phyloP scores from a whole-genome alignment of 352 stramenopile genomes.

The Globisporangium cylindrosporum region DNA sequence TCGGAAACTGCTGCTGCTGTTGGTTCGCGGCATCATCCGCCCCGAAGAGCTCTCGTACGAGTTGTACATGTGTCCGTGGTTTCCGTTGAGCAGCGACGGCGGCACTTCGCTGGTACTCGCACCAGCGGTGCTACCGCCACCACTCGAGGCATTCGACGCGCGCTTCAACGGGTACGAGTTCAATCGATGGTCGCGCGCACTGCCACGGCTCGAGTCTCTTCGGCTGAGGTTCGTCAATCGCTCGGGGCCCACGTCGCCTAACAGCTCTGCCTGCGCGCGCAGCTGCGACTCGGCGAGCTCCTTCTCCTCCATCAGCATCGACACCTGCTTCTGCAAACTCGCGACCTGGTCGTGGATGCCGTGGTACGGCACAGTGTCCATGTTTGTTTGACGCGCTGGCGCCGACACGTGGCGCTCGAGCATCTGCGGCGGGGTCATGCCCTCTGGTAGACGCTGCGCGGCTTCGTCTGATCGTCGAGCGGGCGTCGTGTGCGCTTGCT shows the following conservation, averaged over 20 bases:
- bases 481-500: constrained; percentile 7
- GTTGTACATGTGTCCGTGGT: constrained; percentile 34
- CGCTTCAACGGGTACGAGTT: constrained; percentile 66
- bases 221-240: constrained; percentile 34
- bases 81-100: constrained; percentile 17
- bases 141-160: constrained; percentile 18
- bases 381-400: constrained; percentile 40
- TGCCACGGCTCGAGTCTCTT: constrained; percentile 13
- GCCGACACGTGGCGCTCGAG: constrained; percentile 78
- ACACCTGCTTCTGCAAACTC: constrained; percentile 82
- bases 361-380: constrained; percentile 25
- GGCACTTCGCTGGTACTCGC: constrained; percentile 23
- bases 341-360: constrained; percentile 79
- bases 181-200: constrained; percentile 49
- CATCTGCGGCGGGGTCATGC: constrained; percentile 21
- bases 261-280: constrained; percentile 63
- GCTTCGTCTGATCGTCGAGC: constrained; percentile 59
- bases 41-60: constrained; percentile 23
- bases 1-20: constrained; percentile 40
- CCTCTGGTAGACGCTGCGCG: constrained; percentile 11
- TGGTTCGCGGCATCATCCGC: constrained; percentile 25
- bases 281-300: constrained; percentile 75
- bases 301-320: constrained; percentile 84
- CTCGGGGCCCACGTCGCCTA: constrained; percentile 42
- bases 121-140: constrained; percentile 8